Conservation (phyloP, 2,329 filamentous ascomycete genomes). For the Talaromyces sp. region DNA sequence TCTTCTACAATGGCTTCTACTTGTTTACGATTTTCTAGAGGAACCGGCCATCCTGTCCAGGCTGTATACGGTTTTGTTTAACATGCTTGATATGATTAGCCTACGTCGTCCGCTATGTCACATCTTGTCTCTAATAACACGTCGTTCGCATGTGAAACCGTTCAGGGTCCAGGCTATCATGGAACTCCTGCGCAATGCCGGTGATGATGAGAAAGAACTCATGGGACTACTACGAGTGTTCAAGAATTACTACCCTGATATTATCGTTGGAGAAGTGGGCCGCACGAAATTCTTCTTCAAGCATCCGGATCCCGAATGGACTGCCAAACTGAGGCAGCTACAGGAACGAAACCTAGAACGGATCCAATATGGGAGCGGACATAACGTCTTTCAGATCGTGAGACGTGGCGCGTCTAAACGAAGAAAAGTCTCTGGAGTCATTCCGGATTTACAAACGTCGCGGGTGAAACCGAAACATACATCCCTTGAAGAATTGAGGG, state of each 20-base stretch:
- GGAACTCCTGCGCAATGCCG: conserved; percentile 44
- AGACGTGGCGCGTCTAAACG: conserved; percentile 49
- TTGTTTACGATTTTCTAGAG: conserved; percentile 67
- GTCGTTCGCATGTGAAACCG: conserved; percentile 75
- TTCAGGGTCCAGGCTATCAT: conserved; percentile 72
- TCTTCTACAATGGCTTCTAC: conserved; percentile 71
- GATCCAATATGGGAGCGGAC: conserved; percentile 41
- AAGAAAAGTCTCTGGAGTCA: conserved; percentile 46
- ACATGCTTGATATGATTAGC: conserved; percentile 72
- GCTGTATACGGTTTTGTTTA: conserved; percentile 72
- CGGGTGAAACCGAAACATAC: conserved; percentile 58
- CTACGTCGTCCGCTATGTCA: conserved; percentile 68
- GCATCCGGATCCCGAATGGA: conserved; percentile 74
- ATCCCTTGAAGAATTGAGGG: conserved; percentile 71
- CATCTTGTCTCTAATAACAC: conserved; percentile 70
- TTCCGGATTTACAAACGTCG: conserved; percentile 69
- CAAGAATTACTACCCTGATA: conserved; percentile 87
- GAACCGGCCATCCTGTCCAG: conserved; percentile 59
- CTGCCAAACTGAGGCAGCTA: conserved; percentile 60
- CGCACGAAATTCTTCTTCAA: conserved; percentile 39
- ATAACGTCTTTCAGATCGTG: conserved; percentile 59
- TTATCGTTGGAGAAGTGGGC: conserved; percentile 67
- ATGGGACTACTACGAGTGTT: conserved; percentile 73
- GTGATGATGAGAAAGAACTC: conserved; percentile 67
- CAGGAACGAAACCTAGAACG: conserved; percentile 52